Percentiles rank a stretch among this genome's conserved stretches.
phyloP scores from a whole-genome alignment of 2,329 filamentous ascomycete species.

The Microdochium nivale region DNA sequence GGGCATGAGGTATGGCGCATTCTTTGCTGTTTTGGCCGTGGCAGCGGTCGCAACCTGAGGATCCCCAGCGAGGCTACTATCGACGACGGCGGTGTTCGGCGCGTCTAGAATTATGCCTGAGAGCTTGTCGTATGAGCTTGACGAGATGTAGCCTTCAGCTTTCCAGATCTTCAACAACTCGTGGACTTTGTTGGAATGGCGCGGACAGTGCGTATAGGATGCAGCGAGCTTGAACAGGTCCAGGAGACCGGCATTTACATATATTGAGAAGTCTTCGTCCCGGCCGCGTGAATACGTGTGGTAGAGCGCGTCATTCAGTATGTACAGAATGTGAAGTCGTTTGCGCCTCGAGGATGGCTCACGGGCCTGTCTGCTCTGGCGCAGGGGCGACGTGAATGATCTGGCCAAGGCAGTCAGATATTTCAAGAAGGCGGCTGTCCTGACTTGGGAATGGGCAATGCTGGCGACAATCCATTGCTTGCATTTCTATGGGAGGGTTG shows the following conservation, averaged over 20 bases:
- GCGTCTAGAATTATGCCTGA: conserved; percentile 43
- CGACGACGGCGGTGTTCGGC: conserved; percentile 11
- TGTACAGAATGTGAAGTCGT: conserved; percentile 67
- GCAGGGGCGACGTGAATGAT: conserved; percentile 28
- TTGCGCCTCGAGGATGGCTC: conserved; percentile 55
- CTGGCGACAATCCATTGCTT: conserved; percentile 77
- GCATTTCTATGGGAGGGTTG: conserved; percentile 58
- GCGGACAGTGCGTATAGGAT: conserved; percentile 51
- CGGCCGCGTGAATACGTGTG: conserved; percentile 49
- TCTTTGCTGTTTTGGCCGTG: conserved; percentile 34
- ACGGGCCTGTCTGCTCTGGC: conserved; percentile 21
- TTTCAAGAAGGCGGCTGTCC: conserved; percentile 62
- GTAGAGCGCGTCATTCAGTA: conserved; percentile 71
- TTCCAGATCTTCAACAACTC: conserved; percentile 63
- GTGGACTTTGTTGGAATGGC: conserved; percentile 56
- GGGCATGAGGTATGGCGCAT: conserved; percentile 63
- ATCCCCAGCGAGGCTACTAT: conserved; percentile 9
- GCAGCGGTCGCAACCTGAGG: conserved; percentile 11
- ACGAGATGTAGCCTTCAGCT: conserved; percentile 52
- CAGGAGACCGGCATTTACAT: conserved; percentile 50
- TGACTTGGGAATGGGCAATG: conserved; percentile 57
- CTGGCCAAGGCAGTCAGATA: conserved; percentile 64
- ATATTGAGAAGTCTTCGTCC: conserved; percentile 41
- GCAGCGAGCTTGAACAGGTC: conserved; percentile 53
- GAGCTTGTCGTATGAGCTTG: conserved; percentile 47